These are phyloP conservation scores for Fraxinus baroniana DNA, from an alignment of 305 asterid species.

Conservation along the genomic window DNA sequence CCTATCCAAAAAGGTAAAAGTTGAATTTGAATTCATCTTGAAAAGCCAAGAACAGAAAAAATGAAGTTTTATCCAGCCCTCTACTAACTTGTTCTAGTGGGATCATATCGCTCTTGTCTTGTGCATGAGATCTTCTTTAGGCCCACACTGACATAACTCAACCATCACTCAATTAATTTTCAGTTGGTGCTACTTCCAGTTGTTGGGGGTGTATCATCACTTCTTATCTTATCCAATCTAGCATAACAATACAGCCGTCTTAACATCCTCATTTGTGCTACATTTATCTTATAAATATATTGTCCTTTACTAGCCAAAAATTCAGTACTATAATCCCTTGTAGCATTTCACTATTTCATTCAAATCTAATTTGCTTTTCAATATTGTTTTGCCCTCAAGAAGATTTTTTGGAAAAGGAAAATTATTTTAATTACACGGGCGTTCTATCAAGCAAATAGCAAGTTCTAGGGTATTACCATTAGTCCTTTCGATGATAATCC, in stretches of 20 bases:
- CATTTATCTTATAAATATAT: neutral
- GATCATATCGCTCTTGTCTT: neutral
- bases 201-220: neutral
- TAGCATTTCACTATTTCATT: neutral
- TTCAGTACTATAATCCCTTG: neutral
- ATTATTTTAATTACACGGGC: neutral
- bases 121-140: neutral
- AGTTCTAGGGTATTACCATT: constrained; percentile 28
- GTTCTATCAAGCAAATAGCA: constrained; percentile 3
- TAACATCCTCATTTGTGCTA: neutral
- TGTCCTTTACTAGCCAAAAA: neutral
- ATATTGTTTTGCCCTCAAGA: neutral
- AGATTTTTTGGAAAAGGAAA: neutral
- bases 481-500: constrained; percentile 51
- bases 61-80: neutral
- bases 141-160: neutral
- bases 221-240: neutral
- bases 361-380: neutral
- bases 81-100: neutral
- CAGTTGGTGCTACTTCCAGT: neutral
- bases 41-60: neutral
- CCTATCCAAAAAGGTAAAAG: neutral
- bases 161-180: neutral
- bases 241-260: neutral
- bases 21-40: neutral